Evolutionary conservation across 768 basidiomycete species (phyloP), one percentile per base, ranked within the genome.

Genomic region (Mycena rosella): DNA sequence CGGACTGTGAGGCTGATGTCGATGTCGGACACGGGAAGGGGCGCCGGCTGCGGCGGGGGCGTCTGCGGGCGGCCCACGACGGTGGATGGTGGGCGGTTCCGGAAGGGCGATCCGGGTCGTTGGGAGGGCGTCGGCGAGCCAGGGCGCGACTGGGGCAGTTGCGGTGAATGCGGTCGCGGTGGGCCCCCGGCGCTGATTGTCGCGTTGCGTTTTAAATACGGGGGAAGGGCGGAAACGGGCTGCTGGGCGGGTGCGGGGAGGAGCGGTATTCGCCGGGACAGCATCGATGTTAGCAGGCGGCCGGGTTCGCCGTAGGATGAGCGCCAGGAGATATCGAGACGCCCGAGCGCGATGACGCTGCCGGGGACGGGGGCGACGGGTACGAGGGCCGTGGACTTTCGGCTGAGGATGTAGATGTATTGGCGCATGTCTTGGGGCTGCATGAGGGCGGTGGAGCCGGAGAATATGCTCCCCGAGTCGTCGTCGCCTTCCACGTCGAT

Each of bases 241-340:
- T 86, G 86, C 72, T 78, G 80, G 55, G 78, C 70, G 67, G 79
- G 77, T 17, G 79, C 77, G 30, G 80, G 74, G 9, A 84, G 78
- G 17, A 89, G 79, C 2, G 93, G 92, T 66, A 96, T 90, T 47
- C 91, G 85, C 54, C 96, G 88, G 22, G 95, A 94, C 2, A 98
- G 82, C 84, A 93, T 93, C 11, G 96, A 96, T 2, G 96, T 97
- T 32, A 96, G 81, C 2, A 98, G 83, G 30, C 95, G 86, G 0
- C 96, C 96, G 29, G 91, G 91, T 79, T 96, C 94, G 11, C 94
- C 94, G 70, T 91, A 91, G 4, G 88, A 87, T 9, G 95, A 95
- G 49, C 89, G 82, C 96, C 96, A 98, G 15, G 89, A 88, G 49
- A 98, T 91, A 74, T 98, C 95, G 26, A 97, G 83, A 64, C 92